Conservation (phyloP, 352 stramenopile species). For the Lagenidium giganteum region DNA sequence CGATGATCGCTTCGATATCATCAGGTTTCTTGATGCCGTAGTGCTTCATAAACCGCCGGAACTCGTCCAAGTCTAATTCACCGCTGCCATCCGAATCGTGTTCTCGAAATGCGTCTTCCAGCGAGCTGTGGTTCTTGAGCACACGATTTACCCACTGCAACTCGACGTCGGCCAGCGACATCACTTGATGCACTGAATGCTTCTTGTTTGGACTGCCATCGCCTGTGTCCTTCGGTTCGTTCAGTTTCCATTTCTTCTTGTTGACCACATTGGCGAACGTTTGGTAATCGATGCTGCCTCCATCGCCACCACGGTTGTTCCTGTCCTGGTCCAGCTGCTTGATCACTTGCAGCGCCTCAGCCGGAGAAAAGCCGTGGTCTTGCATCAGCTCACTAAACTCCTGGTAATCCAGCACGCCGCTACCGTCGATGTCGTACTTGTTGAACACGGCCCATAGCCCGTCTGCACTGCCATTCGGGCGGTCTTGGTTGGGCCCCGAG, state of each 20-base stretch:
- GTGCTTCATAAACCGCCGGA: conserved; percentile 45
- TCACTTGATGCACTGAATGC: not conserved
- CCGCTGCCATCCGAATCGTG: conserved; percentile 34
- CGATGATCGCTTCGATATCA: conserved; percentile 30
- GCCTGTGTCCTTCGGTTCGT: too few species aligned
- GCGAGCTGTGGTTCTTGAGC: conserved; percentile 25
- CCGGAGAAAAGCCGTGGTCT: conserved; percentile 25
- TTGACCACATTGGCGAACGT: conserved; percentile 17
- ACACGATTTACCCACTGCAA: conserved; percentile 21
- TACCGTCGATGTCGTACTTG: conserved; percentile 32
- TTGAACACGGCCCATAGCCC: conserved; percentile 22
- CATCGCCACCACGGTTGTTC: not conserved
- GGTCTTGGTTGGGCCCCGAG: too few species aligned
- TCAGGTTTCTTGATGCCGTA: conserved; percentile 31
- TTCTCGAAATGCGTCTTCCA: conserved; percentile 29
- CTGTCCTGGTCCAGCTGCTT: conserved; percentile 23
- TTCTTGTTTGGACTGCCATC: too few species aligned
- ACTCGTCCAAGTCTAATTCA: conserved; percentile 41
- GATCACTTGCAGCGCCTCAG: conserved; percentile 20
- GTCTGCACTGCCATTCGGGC: conserved; percentile 3
- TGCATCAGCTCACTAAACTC: conserved; percentile 29
- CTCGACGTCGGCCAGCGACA: too few species aligned
- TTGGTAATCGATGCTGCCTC: conserved; percentile 14
- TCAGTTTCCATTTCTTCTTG: conserved; percentile 17
- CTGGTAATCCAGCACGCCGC: conserved; percentile 22